These are phyloP conservation scores for Chimonanthus salicifolius DNA, from an alignment of 164 flowering plant species.

Conservation along the genomic window DNA sequence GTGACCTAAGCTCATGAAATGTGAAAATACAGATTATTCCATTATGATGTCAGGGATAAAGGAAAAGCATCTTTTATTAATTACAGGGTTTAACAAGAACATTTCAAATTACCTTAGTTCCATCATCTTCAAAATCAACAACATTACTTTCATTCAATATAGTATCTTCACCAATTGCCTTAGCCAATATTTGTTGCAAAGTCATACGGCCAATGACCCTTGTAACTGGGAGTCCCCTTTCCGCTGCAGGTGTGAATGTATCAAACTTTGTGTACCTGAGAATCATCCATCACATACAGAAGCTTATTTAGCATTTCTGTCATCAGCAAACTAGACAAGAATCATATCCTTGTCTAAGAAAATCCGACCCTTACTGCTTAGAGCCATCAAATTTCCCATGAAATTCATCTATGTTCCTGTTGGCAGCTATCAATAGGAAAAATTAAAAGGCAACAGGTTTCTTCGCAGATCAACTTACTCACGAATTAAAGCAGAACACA, in stretches of 20 bases:
- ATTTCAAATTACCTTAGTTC: slow-evolving; percentile 18
- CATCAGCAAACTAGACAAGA: too few species aligned
- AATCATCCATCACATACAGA: too few species aligned
- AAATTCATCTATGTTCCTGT: too few species aligned
- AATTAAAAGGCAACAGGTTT: too few species aligned
- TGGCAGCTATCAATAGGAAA: too few species aligned
- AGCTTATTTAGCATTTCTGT: too few species aligned
- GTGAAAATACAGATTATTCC: background rate
- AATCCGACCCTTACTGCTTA: too few species aligned
- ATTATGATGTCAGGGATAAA: background rate
- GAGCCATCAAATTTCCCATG: too few species aligned
- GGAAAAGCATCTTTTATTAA: background rate
- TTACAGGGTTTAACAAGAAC: background rate
- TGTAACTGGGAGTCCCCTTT: slow-evolving; percentile 32
- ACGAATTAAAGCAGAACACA: too few species aligned
- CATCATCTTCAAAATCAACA: slow-evolving; percentile 29
- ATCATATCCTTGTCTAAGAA: too few species aligned
- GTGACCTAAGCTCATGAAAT: slow-evolving; percentile 20
- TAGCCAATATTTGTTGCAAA: slow-evolving; percentile 26
- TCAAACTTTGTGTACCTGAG: slow-evolving; percentile 28
- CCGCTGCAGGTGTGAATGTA: slow-evolving; percentile 26
- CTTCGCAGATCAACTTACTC: too few species aligned
- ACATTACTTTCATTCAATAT: slow-evolving; percentile 22
- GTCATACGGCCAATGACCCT: slow-evolving; percentile 25
- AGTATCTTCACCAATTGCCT: slow-evolving; percentile 27